Evolutionary conservation across 352 stramenopile species (phyloP).

Genomic region (Globisporangium parvum): DNA sequence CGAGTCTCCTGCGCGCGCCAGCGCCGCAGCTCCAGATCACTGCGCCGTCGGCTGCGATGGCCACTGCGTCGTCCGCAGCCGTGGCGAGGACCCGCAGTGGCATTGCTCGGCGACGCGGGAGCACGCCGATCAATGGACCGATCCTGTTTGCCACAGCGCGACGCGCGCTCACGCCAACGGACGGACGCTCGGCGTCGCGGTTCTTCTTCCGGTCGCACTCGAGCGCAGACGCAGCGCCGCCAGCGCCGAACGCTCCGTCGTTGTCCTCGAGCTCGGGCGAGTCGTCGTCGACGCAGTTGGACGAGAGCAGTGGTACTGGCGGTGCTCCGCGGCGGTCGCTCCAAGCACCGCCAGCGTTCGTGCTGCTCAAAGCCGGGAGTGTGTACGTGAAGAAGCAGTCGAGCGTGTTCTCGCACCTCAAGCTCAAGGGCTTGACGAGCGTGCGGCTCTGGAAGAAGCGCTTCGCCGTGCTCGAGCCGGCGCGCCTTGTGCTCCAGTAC

Average conservation of each 20-base stretch:
- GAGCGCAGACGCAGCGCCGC: not conserved
- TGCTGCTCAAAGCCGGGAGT: slow-evolving; percentile 52
- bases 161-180: slow-evolving; percentile 12
- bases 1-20: slow-evolving; percentile 19
- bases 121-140: slow-evolving; percentile 7
- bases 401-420: slow-evolving; percentile 72
- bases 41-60: no score
- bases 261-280: not conserved
- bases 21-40: slow-evolving; percentile 27
- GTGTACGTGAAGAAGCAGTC: slow-evolving; percentile 81
- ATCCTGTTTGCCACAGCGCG: not conserved
- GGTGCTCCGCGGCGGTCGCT: slow-evolving; percentile 8
- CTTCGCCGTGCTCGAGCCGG: slow-evolving; percentile 70
- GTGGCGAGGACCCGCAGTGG: not conserved
- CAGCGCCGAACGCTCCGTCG: not conserved
- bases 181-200: not conserved
- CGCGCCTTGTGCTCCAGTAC: slow-evolving; percentile 62
- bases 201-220: slow-evolving; percentile 8
- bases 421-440: slow-evolving; percentile 51
- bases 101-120: slow-evolving; percentile 16
- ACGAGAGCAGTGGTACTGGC: not conserved
- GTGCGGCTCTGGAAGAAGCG: slow-evolving; percentile 75
- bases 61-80: not conserved
- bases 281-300: slow-evolving; percentile 1
- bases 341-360: slow-evolving; percentile 28